These are phyloP conservation scores for Jatropha podagrica DNA, from an alignment of 441 rosid species.

Conservation along the genomic window DNA sequence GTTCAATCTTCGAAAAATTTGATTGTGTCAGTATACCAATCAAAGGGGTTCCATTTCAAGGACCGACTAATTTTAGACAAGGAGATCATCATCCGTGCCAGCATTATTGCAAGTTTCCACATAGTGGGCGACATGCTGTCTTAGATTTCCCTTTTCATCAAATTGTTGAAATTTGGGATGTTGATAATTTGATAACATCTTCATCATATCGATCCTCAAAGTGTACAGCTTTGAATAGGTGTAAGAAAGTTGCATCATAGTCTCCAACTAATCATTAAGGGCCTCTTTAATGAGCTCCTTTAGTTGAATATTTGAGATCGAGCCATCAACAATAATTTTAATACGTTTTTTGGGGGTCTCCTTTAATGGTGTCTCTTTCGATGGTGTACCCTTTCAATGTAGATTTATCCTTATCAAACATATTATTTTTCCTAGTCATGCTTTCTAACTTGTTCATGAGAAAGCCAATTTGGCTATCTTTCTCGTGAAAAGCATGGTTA, in stretches of 20 bases:
- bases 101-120: not conserved
- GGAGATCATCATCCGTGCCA: not conserved
- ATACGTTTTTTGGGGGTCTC: too few relatives aligned
- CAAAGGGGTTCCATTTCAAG: not conserved
- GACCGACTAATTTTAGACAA: not conserved
- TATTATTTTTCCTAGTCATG: too few relatives aligned
- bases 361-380: too few relatives aligned
- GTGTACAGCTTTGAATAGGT: not conserved
- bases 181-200: not conserved
- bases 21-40: not conserved
- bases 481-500: too few relatives aligned
- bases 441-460: too few relatives aligned
- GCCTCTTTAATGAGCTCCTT: not conserved
- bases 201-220: too few relatives aligned
- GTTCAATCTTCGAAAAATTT: too few relatives aligned
- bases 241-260: not conserved
- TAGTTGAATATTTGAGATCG: not conserved
- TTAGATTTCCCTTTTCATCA: not conserved
- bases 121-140: not conserved
- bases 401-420: too few relatives aligned
- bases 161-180: not conserved
- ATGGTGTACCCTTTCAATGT: too few relatives aligned
- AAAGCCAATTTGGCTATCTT: too few relatives aligned
- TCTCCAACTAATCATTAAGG: not conserved
- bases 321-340: not conserved